These are phyloP conservation scores for Datisca glomerata DNA, from an alignment of 306 rosid species.

Conservation along the genomic window DNA sequence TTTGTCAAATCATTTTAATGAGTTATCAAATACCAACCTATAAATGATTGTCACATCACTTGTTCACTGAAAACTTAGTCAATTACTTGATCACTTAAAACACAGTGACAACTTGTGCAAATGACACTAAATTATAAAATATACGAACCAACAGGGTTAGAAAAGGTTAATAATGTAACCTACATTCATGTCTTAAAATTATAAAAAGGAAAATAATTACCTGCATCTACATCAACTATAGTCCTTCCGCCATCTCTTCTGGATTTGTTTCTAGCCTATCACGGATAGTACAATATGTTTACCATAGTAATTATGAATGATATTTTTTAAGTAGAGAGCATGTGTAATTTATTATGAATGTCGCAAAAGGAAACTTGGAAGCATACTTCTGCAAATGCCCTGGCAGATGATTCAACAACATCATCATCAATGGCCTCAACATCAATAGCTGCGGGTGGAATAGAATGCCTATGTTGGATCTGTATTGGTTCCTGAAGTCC, in stretches of 20 bases:
- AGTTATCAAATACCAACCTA: too few species aligned
- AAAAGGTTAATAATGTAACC: too few species aligned
- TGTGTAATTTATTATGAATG: too few species aligned
- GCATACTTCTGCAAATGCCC: constrained; percentile 75
- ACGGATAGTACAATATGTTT: not conserved
- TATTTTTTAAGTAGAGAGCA: not conserved
- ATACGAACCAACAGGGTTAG: too few species aligned
- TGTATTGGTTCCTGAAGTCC: constrained; percentile 11
- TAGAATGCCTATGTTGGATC: constrained; percentile 14
- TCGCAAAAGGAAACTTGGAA: not conserved
- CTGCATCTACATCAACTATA: constrained; percentile 72
- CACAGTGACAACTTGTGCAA: not conserved
- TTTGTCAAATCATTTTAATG: too few species aligned
- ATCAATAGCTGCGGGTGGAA: constrained; percentile 41
- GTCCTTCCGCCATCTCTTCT: constrained; percentile 49
- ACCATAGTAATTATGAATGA: constrained; percentile 3
- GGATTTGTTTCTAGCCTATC: constrained; percentile 72
- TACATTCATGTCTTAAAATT: not conserved
- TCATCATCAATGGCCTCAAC: constrained; percentile 89
- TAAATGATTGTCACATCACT: not conserved
- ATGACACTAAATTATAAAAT: not conserved
- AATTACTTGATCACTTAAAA: not conserved
- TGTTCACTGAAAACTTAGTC: too few species aligned
- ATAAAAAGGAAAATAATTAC: constrained; percentile 22
- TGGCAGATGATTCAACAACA: constrained; percentile 62